Base-by-base conservation (phyloP, 2,329 filamentous ascomycete genomes). In the Diaporthe sp. region DNA sequence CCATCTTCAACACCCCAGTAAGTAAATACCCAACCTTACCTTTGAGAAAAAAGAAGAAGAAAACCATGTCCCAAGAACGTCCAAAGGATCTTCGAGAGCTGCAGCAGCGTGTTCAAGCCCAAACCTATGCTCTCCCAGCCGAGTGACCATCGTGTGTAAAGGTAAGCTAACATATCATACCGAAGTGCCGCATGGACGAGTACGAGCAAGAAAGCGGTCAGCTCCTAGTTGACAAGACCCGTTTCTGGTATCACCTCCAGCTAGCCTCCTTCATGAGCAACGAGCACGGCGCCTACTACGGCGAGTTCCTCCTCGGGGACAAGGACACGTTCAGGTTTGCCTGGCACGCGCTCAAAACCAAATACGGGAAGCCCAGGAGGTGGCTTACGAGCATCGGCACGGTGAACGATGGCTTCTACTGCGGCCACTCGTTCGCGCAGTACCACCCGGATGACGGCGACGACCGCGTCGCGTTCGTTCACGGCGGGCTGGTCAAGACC, bases 221-320 rank as follows among this genome's bases (percentile, higher is more conserved):
- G 76, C 75, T 84, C 28, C 74, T 84, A 13, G 80, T 84, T 31
- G 81, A 84, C 77, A 84, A 84, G 78, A 75, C 76, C 9, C 79
- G 79, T 28, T 84, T 80, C 78, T 84, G 81, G 79, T 84, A 84
- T 75, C 83, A 84, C 76, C 77, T 84, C 3, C 82, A 83, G 74
- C 80, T 84, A 15, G 82, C 83, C 17, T 79, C 79, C 10, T 84
- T 80, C 80, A 79, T 83, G 59, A 81, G 80, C 44, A 74, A 77
- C 19, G 59, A 75, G 19, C 65, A 72, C 37, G 71, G 73, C 37
- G 77, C 77, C 1, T 79, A 79, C 61, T 81, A 79, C 73, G 79
- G 80, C 37, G 76, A 80, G 19, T 77, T 81, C 15, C 74, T 81
- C 57, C 74, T 81, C 10, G 83, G 83, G 34, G 83, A 84, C 78